Evolutionary conservation across 2,329 filamentous ascomycete species (phyloP).

Genomic region (Davidsoniella eucalypti): DNA sequence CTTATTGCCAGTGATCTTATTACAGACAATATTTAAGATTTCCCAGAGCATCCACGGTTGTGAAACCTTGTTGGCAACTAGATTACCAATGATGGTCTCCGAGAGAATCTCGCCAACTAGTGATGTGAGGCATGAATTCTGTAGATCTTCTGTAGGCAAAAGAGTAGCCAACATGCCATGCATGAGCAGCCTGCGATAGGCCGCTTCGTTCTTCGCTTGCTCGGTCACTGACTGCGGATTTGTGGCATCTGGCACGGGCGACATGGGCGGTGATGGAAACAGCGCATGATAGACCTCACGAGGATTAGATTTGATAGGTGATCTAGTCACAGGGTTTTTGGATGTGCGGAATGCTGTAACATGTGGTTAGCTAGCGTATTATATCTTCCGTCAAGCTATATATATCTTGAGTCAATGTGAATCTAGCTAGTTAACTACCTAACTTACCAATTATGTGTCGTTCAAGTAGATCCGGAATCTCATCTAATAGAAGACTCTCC

Average conservation of each 20-base stretch:
- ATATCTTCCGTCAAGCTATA: no score
- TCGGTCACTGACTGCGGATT: conserved; percentile 33
- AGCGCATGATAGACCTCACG: conserved; percentile 69
- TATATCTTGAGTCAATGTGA: not conserved
- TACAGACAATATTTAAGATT: conserved; percentile 55
- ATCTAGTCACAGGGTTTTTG: conserved; percentile 37
- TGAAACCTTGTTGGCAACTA: conserved; percentile 62
- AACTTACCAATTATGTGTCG: conserved; percentile 59
- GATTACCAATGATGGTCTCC: conserved; percentile 74
- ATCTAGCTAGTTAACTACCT: not conserved
- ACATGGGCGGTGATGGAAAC: conserved; percentile 64
- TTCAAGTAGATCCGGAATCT: conserved; percentile 68
- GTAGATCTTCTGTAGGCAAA: conserved; percentile 79
- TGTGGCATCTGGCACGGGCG: conserved; percentile 49
- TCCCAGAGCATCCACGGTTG: conserved; percentile 87
- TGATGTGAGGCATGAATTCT: conserved; percentile 70
- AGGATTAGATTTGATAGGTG: conserved; percentile 43
- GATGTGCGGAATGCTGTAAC: conserved; percentile 55
- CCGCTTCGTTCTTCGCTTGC: conserved; percentile 61
- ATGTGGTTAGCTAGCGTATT: not conserved
- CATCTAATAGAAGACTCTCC: conserved; percentile 68
- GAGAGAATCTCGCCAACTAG: conserved; percentile 78
- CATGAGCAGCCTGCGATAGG: conserved; percentile 78
- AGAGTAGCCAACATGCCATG: conserved; percentile 68
- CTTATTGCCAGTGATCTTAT: conserved; percentile 19